Percentiles rank a stretch among this genome's conserved stretches.
Evolutionary conservation across 768 basidiomycete species (phyloP).

Genomic region (Thelephora ganbajun): DNA sequence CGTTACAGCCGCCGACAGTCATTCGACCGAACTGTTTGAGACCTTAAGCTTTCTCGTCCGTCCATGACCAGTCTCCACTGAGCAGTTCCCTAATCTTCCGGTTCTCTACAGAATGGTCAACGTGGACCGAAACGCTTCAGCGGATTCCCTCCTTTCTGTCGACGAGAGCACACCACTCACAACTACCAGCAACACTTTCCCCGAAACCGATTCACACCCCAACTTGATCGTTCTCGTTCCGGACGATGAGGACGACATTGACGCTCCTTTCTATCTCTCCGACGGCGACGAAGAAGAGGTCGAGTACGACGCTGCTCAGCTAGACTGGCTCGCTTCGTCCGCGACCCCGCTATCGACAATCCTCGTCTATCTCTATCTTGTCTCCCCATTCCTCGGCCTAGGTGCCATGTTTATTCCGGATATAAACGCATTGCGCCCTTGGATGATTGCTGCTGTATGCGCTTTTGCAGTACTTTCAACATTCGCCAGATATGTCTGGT

Average conservation of each 20-base stretch:
- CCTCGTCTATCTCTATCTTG: constrained; percentile 53
- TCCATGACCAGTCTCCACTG: too few relatives aligned
- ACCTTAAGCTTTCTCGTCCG: too few relatives aligned
- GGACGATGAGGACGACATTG: constrained; percentile 28
- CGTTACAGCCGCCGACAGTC: too few relatives aligned
- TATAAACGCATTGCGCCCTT: constrained; percentile 24
- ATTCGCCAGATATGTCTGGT: constrained; percentile 58
- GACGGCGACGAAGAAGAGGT: constrained; percentile 37
- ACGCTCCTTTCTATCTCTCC: constrained; percentile 18
- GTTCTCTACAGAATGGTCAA: background rate
- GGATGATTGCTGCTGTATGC: constrained; percentile 33
- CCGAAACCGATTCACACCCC: background rate
- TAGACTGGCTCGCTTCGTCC: constrained; percentile 18
- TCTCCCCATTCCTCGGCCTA: constrained; percentile 54
- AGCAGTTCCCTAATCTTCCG: background rate
- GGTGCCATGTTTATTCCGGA: constrained; percentile 53
- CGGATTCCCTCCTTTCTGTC: background rate
- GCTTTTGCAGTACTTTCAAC: constrained; percentile 43
- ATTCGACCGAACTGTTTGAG: too few relatives aligned
- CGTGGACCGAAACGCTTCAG: background rate
- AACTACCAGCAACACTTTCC: background rate
- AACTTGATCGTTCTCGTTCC: constrained; percentile 40
- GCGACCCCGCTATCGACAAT: constrained; percentile 40
- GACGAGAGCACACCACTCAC: background rate
- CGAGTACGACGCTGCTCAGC: constrained; percentile 15